phyloP scores from a whole-genome alignment of 257 asterid species.

The Paulownia fortunei region DNA sequence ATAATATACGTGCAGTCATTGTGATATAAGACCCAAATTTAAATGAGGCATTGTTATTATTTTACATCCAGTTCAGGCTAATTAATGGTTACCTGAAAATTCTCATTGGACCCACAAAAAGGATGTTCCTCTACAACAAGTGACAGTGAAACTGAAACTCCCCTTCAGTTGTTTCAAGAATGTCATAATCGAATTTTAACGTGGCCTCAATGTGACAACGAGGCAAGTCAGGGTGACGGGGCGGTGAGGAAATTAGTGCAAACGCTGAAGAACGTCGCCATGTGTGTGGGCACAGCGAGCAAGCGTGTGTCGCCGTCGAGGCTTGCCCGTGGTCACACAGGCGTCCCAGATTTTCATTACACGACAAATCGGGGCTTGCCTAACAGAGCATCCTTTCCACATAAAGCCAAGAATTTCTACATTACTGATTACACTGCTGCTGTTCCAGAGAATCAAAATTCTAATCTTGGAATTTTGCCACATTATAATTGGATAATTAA shows the following conservation, averaged over 20 bases:
- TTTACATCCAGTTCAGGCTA: background rate
- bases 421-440: background rate
- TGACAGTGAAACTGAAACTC: background rate
- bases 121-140: background rate
- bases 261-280: conserved; percentile 1
- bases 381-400: background rate
- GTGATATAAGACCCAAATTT: too few relatives aligned
- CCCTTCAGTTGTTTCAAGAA: background rate
- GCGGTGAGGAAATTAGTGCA: background rate
- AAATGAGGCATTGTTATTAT: background rate
- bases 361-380: conserved; percentile 25
- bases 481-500: background rate
- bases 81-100: background rate
- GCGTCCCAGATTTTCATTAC: background rate
- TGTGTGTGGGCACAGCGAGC: conserved; percentile 31
- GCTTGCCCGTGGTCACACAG: conserved; percentile 29
- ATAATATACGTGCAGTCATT: too few relatives aligned
- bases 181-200: conserved; percentile 14
- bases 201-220: conserved; percentile 10
- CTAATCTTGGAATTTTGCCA: conserved; percentile 9
- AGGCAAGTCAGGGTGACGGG: conserved; percentile 1
- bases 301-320: conserved; percentile 43
- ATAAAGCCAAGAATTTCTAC: background rate
- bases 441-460: background rate
- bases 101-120: background rate